Evolutionary conservation across 768 basidiomycete species (phyloP), one percentile per base, ranked within the genome.

Genomic region (Mycena rebaudengoi): DNA sequence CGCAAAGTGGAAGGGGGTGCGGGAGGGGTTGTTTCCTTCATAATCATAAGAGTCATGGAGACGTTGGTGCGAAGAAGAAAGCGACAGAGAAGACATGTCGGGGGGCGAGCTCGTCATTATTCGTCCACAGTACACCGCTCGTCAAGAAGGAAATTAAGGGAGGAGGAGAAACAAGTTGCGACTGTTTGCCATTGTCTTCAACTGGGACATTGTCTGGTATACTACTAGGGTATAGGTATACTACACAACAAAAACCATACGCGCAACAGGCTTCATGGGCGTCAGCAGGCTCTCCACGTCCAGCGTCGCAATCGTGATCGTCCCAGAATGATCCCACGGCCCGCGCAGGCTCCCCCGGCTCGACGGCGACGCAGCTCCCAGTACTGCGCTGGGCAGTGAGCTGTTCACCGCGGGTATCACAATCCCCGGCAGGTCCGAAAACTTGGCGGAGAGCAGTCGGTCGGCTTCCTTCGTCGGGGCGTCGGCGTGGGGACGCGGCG

Each of bases 11-110:
- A 88, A 92, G 66, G 82, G 78, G 78, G 90, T 87, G 68, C 69
- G 73, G 57, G 79, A 81, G 77, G 72, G 78, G 68, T 71, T 78
- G 76, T 79, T 80, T 78, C 83, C 86, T 74, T 94, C 91, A 81
- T 90, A 92, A 83, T 93, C 91, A 80, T 92, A 92, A 89, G 82
- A 79, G 77, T 94, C 92, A 82, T 94, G 87, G 84, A 90, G 87
- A 86, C 91, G 91, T 89, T 86, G 90, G 79, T 87, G 88, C 65
- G 86, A 81, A 66, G 86, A 82, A 78, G 85, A 85, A 77, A 94
- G 87, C 71, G 91, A 89, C 73, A 94, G 80, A 69, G 90, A 82
- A 50, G 90, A 88, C 70, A 95, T 86, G 81, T 94, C 91, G 67
- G 92, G 92, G 30, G 92, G 89, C 69, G 91, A 87, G 74, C 80